These are phyloP conservation scores for Aspergillus nomiae DNA, from an alignment of 2,329 filamentous ascomycete species.

Conservation along the genomic window DNA sequence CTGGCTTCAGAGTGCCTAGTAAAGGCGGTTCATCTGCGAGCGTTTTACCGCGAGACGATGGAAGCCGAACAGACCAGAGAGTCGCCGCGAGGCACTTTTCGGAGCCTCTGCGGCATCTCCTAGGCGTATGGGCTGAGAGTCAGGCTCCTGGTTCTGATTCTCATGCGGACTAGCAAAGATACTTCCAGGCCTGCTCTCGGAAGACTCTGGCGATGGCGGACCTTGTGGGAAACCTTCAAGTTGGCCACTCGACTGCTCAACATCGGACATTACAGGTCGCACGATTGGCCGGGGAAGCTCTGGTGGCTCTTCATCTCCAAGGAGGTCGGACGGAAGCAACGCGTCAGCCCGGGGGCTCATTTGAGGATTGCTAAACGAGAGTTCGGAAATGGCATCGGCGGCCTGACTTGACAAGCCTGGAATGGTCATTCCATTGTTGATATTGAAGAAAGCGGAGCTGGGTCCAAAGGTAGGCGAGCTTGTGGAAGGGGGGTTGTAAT, in stretches of 20 bases:
- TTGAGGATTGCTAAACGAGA: conserved; percentile 58
- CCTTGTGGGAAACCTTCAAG: conserved; percentile 38
- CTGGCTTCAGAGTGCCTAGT: conserved; percentile 59
- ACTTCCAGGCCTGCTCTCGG: conserved; percentile 46
- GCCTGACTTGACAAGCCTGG: conserved; percentile 44
- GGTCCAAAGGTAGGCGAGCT: conserved; percentile 56
- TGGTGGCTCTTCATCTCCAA: conserved; percentile 56
- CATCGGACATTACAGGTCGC: conserved; percentile 31
- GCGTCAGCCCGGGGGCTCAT: conserved; percentile 67
- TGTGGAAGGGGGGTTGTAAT: conserved; percentile 52
- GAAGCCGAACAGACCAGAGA: conserved; percentile 59
- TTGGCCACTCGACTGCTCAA: conserved; percentile 31
- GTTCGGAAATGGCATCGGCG: conserved; percentile 48
- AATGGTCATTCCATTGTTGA: conserved; percentile 65
- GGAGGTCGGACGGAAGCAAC: conserved; percentile 62
- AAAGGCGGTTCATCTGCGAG: conserved; percentile 59
- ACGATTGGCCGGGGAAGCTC: conserved; percentile 34
- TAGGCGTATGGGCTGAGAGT: conserved; percentile 36
- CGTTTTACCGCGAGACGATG: conserved; percentile 64
- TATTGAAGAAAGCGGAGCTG: conserved; percentile 60
- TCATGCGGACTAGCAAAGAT: conserved; percentile 51
- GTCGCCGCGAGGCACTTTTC: conserved; percentile 54
- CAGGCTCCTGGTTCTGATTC: conserved; percentile 40
- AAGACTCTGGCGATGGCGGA: conserved; percentile 49
- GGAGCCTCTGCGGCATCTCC: conserved; percentile 35